Evolutionary conservation across 2,329 filamentous ascomycete genomes (phyloP).

Genomic region (Trichoderma oligosporum): DNA sequence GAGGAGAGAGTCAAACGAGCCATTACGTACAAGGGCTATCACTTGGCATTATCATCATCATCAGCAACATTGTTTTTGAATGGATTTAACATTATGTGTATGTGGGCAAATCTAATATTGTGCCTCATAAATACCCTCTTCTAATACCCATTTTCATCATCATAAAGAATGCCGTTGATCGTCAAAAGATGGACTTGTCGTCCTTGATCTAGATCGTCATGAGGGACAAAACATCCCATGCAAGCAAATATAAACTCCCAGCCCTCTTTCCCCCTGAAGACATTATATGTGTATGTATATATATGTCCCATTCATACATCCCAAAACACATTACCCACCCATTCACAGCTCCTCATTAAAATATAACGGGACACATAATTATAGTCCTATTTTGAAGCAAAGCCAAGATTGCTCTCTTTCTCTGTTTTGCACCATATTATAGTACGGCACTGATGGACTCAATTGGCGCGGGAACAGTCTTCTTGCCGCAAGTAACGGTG

Average conservation of each 20-base stretch:
- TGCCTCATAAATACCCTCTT: not conserved
- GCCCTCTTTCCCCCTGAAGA: not conserved
- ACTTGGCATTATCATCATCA: too few relatives aligned
- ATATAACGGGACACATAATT: not conserved
- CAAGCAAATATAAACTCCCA: not conserved
- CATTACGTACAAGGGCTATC: too few relatives aligned
- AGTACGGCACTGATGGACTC: constrained; percentile 28
- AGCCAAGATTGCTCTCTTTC: not conserved
- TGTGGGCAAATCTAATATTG: not conserved
- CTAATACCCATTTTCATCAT: constrained; percentile 16
- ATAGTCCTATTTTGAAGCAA: not conserved
- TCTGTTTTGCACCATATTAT: constrained; percentile 20
- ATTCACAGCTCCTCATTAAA: not conserved
- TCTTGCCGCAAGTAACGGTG: constrained; percentile 28
- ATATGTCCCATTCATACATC: not conserved
- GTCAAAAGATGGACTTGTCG: not conserved
- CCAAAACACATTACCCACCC: not conserved
- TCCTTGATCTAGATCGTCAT: too few relatives aligned
- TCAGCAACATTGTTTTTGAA: not conserved
- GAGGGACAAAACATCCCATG: constrained; percentile 1
- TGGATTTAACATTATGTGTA: constrained; percentile 1
- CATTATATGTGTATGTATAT: not conserved
- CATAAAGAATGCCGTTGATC: constrained; percentile 22
- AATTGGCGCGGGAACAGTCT: constrained; percentile 28
- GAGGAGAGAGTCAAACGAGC: too few relatives aligned